Percentiles rank a stretch among this genome's conserved stretches.
These are phyloP conservation scores for Blastobotrys illinoisensis DNA, from an alignment of 1,139 yeast species.

Conservation along the genomic window DNA sequence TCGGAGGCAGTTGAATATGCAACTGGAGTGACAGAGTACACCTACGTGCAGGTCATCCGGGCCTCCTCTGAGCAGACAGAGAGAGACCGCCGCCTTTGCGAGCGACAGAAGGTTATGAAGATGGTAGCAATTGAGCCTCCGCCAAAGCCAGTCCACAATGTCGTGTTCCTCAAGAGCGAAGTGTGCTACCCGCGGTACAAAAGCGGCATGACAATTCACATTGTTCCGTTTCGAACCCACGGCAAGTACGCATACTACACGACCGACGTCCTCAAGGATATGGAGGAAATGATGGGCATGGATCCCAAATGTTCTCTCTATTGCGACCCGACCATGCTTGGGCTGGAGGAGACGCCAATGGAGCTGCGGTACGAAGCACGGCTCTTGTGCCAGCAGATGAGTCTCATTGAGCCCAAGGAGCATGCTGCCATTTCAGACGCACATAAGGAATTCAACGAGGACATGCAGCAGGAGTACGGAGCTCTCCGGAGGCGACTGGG, in stretches of 20 bases:
- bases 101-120: conserved; percentile 20
- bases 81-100: conserved; percentile 7
- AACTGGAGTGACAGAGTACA: conserved; percentile 13
- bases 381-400: neutral
- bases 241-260: conserved; percentile 18
- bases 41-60: conserved; percentile 21
- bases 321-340: conserved; percentile 10
- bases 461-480: neutral
- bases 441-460: neutral
- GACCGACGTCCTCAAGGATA: conserved; percentile 15
- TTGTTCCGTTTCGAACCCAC: conserved; percentile 16
- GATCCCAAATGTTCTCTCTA: conserved; percentile 6
- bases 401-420: neutral
- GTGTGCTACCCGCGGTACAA: conserved; percentile 27
- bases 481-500: neutral
- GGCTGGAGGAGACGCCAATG: neutral
- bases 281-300: conserved; percentile 12
- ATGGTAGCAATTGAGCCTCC: conserved; percentile 19
- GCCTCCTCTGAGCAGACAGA: conserved; percentile 17
- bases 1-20: conserved; percentile 6
- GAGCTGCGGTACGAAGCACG: neutral
- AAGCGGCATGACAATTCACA: conserved; percentile 20
- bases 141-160: conserved; percentile 11
- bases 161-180: conserved; percentile 20
- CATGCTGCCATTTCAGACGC: neutral